Evolutionary conservation across 768 basidiomycete genomes (phyloP), one percentile per base, ranked within the genome.

Genomic region (Suillus variegatus): DNA sequence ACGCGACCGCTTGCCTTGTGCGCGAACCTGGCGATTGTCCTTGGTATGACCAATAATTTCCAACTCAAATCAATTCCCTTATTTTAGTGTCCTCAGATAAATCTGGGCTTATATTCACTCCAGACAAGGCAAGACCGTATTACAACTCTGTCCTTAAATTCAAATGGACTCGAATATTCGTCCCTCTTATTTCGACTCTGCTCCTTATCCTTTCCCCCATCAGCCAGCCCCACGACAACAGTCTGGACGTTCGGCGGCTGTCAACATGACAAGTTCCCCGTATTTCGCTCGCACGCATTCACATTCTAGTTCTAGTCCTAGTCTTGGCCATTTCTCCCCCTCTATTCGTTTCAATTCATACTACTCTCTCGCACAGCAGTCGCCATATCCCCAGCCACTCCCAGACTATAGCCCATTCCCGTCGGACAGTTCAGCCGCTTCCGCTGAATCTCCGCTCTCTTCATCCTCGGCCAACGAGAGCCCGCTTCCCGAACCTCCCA

Each of bases 361-460:
- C 69, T 68, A 65, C 32, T 20, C 66, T 2, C 72, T 56, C n/a
- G 63, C 76, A n/a, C 72, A 67, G 22, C 64, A 63, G 58, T 32
- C 52, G 32, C 25, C 65, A 2, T 70, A 52, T 25, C 64, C 75
- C 8, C 74, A 67, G 2, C 3, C 69, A 0, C 67, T 61, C 54
- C 25, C 76, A 14, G 69, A 68, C 41, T 75, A 76, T 61, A 81
- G 76, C 63, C 78, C 81, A 36, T 77, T 80, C 63, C 75, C 78
- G 61, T 76, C 81, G 0, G 72, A 75, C 65, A 73, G 73, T 66
- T 80, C 81, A 22, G 74, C 73, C 0, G 70, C 79, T 4, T 76
- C 76, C 18, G 67, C 75, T 1, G 75, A 76, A 57, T 82, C 82
- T 4, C 81, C 81, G 36, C 74, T 78, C 63, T 82, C 82, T 8